Conservation (phyloP, 768 basidiomycete genomes). For the Rhodotorula kratochvilovae region DNA sequence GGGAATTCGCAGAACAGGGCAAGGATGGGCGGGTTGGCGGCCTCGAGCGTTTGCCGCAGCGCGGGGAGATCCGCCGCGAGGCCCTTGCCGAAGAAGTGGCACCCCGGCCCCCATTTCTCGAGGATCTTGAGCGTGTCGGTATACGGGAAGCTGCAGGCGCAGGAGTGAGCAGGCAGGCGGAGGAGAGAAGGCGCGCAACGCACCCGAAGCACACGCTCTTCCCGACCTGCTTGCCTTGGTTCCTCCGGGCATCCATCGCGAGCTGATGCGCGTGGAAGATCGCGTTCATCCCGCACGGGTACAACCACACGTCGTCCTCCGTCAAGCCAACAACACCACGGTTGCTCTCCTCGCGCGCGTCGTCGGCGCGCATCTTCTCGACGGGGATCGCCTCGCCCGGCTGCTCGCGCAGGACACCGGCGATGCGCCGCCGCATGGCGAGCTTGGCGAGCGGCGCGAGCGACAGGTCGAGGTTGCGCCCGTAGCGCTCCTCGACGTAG, state of each 20-base stretch:
- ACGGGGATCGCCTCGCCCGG: slow-evolving; percentile 53
- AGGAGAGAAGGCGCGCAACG: slow-evolving; percentile 43
- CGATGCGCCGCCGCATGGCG: slow-evolving; percentile 79
- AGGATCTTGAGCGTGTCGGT: slow-evolving; percentile 90
- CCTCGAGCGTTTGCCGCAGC: slow-evolving; percentile 61
- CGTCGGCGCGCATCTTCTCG: slow-evolving; percentile 37
- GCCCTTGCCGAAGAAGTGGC: slow-evolving; percentile 79
- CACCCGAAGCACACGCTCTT: slow-evolving; percentile 96
- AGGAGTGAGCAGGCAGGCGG: neutral
- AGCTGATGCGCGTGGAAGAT: slow-evolving; percentile 88
- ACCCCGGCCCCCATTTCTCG: slow-evolving; percentile 93
- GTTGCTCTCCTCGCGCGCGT: slow-evolving; percentile 50
- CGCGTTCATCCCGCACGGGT: slow-evolving; percentile 82
- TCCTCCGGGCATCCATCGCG: slow-evolving; percentile 55
- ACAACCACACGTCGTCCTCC: slow-evolving; percentile 85
- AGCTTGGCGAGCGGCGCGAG: slow-evolving; percentile 76
- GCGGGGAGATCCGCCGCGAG: slow-evolving; percentile 68
- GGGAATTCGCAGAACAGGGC: slow-evolving; percentile 91
- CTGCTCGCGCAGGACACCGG: slow-evolving; percentile 57
- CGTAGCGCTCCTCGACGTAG: slow-evolving; percentile 92
- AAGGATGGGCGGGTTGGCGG: slow-evolving; percentile 59
- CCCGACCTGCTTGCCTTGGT: slow-evolving; percentile 49
- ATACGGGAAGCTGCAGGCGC: slow-evolving; percentile 73
- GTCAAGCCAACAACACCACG: slow-evolving; percentile 65
- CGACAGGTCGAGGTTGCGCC: slow-evolving; percentile 73